Percentiles rank a stretch among this genome's conserved stretches.
These are phyloP conservation scores for Vitellaria paradoxa DNA, from an alignment of 179 eudicot genomes.

Conservation along the genomic window DNA sequence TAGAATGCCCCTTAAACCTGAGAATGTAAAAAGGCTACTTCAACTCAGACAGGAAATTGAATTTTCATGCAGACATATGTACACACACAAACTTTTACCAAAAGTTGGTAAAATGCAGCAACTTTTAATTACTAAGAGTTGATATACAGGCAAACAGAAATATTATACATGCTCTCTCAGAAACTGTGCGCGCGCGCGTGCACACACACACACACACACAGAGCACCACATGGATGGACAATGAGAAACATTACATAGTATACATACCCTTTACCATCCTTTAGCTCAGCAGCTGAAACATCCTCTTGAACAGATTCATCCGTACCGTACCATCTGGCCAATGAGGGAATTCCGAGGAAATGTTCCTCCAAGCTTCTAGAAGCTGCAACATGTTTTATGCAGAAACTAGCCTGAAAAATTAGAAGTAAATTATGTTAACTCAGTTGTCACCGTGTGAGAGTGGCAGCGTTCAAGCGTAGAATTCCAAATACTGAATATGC, in stretches of 20 bases:
- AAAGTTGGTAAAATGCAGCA: background rate
- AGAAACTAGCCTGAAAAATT: conserved; percentile 14
- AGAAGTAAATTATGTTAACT: background rate
- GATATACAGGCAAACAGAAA: background rate
- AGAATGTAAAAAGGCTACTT: background rate
- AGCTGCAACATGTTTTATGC: conserved; percentile 23
- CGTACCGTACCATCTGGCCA: conserved; percentile 44
- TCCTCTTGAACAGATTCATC: conserved; percentile 38
- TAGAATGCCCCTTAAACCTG: conserved; percentile 83
- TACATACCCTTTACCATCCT: conserved; percentile 35
- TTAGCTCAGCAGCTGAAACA: conserved; percentile 23
- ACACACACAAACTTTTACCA: background rate
- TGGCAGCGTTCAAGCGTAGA: background rate
- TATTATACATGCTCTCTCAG: background rate
- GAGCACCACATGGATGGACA: background rate
- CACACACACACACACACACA: too few relatives aligned
- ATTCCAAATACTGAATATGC: background rate
- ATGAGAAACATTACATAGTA: background rate
- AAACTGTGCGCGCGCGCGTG: too few relatives aligned
- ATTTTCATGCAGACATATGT: background rate
- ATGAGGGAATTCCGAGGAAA: conserved; percentile 22
- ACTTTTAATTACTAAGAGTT: background rate
- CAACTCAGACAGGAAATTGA: background rate
- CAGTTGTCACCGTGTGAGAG: background rate
- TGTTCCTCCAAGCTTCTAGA: conserved; percentile 29